Conservation (phyloP, 345 rosid species). For the Pistacia integerrima region DNA sequence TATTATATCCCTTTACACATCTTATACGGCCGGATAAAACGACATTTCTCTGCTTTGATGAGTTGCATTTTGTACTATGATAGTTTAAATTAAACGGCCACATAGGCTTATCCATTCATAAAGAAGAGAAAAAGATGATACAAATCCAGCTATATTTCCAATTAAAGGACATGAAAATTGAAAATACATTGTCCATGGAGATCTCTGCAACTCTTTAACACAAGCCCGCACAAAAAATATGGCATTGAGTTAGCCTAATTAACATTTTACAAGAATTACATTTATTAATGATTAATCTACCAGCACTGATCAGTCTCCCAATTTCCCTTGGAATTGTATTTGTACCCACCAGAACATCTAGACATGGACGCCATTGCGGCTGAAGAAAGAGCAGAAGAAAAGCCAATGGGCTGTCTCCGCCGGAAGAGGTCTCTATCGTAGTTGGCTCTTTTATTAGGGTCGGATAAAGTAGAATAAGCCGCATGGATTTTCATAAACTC, state of each 20-base stretch:
- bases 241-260: neutral
- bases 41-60: neutral
- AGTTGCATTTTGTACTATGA: neutral
- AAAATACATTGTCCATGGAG: neutral
- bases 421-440: slow-evolving; percentile 45
- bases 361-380: slow-evolving; percentile 27
- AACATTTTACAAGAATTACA: too few relatives aligned
- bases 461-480: slow-evolving; percentile 61
- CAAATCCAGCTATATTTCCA: neutral
- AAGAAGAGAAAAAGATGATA: neutral
- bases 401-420: slow-evolving; percentile 15
- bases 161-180: neutral
- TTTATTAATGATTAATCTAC: slow-evolving; percentile 31
- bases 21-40: neutral
- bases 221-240: neutral
- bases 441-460: slow-evolving; percentile 50
- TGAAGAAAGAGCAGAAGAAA: slow-evolving; percentile 19
- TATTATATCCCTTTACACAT: too few relatives aligned
- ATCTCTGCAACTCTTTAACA: neutral
- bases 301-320: slow-evolving; percentile 86
- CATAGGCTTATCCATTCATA: neutral
- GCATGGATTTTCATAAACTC: slow-evolving; percentile 53
- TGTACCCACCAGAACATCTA: slow-evolving; percentile 28
- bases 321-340: slow-evolving; percentile 25
- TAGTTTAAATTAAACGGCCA: neutral